Evolutionary conservation across 495 filamentous ascomycete species (phyloP), one percentile per base, ranked within the genome.

Genomic region (Collariella sp.): DNA sequence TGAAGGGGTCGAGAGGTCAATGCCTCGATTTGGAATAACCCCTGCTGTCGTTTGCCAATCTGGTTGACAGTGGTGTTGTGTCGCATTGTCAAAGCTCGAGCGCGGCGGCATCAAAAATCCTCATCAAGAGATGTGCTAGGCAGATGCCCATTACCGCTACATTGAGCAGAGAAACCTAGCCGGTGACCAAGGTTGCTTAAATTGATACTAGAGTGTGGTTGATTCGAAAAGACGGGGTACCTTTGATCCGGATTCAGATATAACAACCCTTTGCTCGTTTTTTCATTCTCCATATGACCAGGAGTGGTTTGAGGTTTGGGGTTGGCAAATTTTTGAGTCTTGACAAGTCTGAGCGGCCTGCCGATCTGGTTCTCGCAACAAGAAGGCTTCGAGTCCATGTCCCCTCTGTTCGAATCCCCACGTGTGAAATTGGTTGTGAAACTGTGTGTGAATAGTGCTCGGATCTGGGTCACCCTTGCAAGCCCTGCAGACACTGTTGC

Each of bases 401-500:
- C 60, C 57, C 56, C 59, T 64, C 58, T 60, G 54, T 57, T 52
- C 49, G 56, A 65, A 33, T 54, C 50, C 60, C 65, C 49, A 62
- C 65, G 62, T 62, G 58, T 58, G 36, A 9, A 52, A 16, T 22
- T 24, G 29, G 40, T 35, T 43, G 40, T 24, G 20, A 47, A 52
- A 53, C 46, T 54, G 60, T 42, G 62, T 65, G 62, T 62, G 56
- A 60, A 56, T 54, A 22, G 57, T 39, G 31, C 57, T 54, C 56
- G 39, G 56, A 59, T 46, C 42, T 47, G 52, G n/a, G n/a, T n/a
- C n/a, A n/a, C n/a, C n/a, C n/a, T n/a, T n/a, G n/a, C 43, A 26
- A 47, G 47, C 60, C 62, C 50, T 52, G 62, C 47, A n/a, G 47
- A 39, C 50, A 48, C 57, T 61, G 62, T 56, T 39, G 61, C 62